Evolutionary conservation across 1,284 basidiomycete genomes (phyloP).

Genomic region (Sporisorium graminicola): DNA sequence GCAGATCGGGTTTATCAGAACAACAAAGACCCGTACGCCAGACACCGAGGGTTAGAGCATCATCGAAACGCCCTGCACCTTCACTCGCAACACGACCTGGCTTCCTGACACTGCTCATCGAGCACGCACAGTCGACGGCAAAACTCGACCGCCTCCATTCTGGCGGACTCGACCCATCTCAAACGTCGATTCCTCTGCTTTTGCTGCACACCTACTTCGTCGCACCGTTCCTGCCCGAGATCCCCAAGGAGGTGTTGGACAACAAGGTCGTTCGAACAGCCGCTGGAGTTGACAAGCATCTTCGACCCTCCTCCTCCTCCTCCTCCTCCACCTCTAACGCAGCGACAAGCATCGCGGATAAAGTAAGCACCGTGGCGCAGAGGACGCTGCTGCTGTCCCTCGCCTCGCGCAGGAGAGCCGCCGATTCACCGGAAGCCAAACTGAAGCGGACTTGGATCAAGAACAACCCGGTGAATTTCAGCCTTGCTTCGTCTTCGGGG

Average conservation of each 20-base stretch:
- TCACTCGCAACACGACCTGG: conserved; percentile 50
- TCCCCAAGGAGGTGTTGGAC: conserved; percentile 33
- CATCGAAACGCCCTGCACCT: conserved; percentile 5
- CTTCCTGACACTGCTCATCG: conserved; percentile 58
- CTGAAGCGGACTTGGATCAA: conserved; percentile 37
- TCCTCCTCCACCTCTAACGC: too few relatives aligned
- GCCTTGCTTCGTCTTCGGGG: conserved; percentile 14
- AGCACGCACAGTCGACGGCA: conserved; percentile 44
- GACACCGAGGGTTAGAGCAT: background rate
- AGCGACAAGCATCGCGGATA: conserved; percentile 3
- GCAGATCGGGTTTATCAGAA: background rate
- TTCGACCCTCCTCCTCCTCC: conserved; percentile 15
- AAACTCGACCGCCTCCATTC: conserved; percentile 32
- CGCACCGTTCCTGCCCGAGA: conserved; percentile 56
- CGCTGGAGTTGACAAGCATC: conserved; percentile 32
- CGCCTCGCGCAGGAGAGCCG: conserved; percentile 22
- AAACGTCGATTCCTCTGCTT: conserved; percentile 47
- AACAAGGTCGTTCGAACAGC: conserved; percentile 29
- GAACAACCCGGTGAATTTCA: conserved; percentile 48
- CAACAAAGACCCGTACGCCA: background rate
- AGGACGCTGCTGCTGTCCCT: conserved; percentile 42
- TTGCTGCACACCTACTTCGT: conserved; percentile 63
- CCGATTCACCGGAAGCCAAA: conserved; percentile 40
- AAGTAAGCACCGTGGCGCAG: conserved; percentile 39
- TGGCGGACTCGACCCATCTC: conserved; percentile 19